Evolutionary conservation across 1,139 yeast species (phyloP).

Genomic region (Eremothecium gossypii): DNA sequence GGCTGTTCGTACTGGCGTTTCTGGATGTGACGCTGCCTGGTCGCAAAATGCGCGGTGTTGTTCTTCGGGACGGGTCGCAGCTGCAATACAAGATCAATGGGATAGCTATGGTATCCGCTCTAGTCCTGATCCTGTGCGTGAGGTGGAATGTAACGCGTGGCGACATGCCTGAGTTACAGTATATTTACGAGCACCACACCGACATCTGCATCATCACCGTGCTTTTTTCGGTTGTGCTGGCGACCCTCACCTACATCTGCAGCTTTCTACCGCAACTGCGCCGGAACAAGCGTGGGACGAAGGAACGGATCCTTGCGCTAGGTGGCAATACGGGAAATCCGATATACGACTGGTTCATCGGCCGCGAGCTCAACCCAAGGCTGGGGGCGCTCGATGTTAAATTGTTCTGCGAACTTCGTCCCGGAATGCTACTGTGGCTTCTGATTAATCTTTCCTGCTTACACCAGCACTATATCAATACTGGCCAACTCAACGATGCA

Average conservation of each 20-base stretch:
- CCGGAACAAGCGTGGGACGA: conserved; percentile 45
- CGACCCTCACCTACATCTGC: conserved; percentile 53
- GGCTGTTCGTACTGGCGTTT: conserved; percentile 61
- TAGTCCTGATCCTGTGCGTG: conserved; percentile 39
- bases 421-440: conserved; percentile 86
- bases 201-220: conserved; percentile 57
- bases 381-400: conserved; percentile 80
- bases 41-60: conserved; percentile 50
- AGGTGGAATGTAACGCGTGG: conserved; percentile 45
- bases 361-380: conserved; percentile 91
- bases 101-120: conserved; percentile 40
- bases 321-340: conserved; percentile 79
- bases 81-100: conserved; percentile 82
- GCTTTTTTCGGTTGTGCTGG: conserved; percentile 52
- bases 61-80: conserved; percentile 63
- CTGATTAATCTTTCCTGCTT: conserved; percentile 68
- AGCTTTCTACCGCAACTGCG: conserved; percentile 53
- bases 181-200: conserved; percentile 57
- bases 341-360: conserved; percentile 92
- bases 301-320: conserved; percentile 64
- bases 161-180: conserved; percentile 69
- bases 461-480: conserved; percentile 64
- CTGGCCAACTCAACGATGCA: conserved; percentile 62
- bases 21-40: conserved; percentile 75
- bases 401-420: conserved; percentile 86